Conservation (phyloP, 1,139 yeast species). For the Taphrina populina region DNA sequence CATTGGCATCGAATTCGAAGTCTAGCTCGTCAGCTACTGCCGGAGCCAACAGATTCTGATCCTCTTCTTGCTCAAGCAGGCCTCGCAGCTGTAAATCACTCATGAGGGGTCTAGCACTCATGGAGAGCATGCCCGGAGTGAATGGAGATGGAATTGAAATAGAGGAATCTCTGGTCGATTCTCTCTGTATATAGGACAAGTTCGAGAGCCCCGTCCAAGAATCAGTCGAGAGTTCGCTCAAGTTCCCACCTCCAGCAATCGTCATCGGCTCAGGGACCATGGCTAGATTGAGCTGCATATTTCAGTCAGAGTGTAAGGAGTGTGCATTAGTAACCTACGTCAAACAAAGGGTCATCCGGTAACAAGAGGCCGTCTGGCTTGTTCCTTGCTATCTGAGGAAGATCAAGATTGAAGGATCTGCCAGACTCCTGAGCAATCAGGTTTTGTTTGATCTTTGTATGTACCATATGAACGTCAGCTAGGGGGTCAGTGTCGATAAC, state of each 20-base stretch:
- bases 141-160: background rate
- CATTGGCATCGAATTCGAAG: conserved; percentile 33
- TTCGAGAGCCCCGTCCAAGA: conserved; percentile 1
- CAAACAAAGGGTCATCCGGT: conserved; percentile 34
- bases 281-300: too few species aligned
- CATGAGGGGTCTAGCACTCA: conserved; percentile 4
- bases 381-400: background rate
- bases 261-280: too few species aligned
- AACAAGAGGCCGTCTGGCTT: conserved; percentile 22
- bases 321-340: too few species aligned
- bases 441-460: conserved; percentile 27
- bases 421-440: background rate
- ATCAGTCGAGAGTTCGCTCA: too few species aligned
- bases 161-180: background rate
- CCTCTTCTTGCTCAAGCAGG: conserved; percentile 24
- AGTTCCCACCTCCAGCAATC: too few species aligned
- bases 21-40: conserved; percentile 23
- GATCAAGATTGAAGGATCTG: conserved; percentile 10
- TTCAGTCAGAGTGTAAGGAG: too few species aligned
- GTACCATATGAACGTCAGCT: conserved; percentile 35
- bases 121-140: conserved; percentile 2
- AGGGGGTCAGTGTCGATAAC: background rate
- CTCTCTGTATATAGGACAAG: background rate
- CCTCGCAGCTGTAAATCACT: conserved; percentile 17
- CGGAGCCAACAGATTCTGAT: conserved; percentile 9